Base-by-base conservation (phyloP, 768 basidiomycete genomes). In the Lentinula raphanica region DNA sequence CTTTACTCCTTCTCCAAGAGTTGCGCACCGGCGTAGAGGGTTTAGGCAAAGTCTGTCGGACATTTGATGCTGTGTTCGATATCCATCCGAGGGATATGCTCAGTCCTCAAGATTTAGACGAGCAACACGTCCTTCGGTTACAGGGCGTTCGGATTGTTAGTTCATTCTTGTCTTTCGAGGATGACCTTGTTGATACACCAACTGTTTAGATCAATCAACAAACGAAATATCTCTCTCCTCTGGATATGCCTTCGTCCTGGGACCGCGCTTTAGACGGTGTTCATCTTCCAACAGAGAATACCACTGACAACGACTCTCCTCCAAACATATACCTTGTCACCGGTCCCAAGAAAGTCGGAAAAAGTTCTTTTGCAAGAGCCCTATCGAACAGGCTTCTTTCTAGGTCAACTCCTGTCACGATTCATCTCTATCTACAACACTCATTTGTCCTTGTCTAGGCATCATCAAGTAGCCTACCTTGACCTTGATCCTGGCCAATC, bases 401-500 rank as follows among this genome's bases (percentile, higher is more conserved):
- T 31, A 74, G 76, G 87, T n/a, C n/a, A n/a, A n/a, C n/a, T n/a
- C n/a, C n/a, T n/a, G n/a, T n/a, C n/a, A n/a, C 91, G 58, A 58
- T 77, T 35, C 49, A 17, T 17, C n/a, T 32, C 21, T 28, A 44
- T 51, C 17, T 38, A 45, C 60, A 53, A n/a, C n/a, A 39, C 3
- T 32, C 55, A n/a, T 45, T 59, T 50, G 49, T 23, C 12, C 15
- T 27, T 36, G 12, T 38, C 36, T 59, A 92, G 89, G 28, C 92
- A 91, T 72, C 76, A 77, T 23, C 79, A 78, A n/a, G 92, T 98
- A 2, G 95, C 94, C 0, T 97, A 83, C 68, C 79, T 99, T 7
- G 96, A 98, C 68, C 92, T 90, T 59, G 96, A 99, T 71, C 64
- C 92, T 3, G 96, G 96, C 17, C 96, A 99, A 71, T 89, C 93